Percentiles rank a stretch among this genome's conserved stretches.
phyloP scores from a whole-genome alignment of 163 green algal genomes.

The Picocystis sp. region DNA sequence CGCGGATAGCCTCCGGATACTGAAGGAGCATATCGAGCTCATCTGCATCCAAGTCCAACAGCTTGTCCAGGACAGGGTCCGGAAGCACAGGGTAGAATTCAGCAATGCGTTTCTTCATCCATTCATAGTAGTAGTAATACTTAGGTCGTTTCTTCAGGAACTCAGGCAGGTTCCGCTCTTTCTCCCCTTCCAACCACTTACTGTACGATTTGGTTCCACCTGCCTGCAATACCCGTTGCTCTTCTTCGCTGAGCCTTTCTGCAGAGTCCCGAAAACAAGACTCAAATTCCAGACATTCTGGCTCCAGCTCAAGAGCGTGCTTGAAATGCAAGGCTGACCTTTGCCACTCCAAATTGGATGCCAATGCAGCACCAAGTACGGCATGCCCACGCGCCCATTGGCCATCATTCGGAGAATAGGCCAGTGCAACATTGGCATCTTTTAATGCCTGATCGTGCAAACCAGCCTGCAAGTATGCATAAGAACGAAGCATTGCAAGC shows the following conservation, averaged over 20 bases:
- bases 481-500: too few species aligned
- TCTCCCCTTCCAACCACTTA: conserved; percentile 2
- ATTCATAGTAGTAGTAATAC: conserved; percentile 58
- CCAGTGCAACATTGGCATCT: not conserved
- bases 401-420: conserved; percentile 11
- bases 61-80: conserved; percentile 48
- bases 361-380: not conserved
- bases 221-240: too few species aligned
- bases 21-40: conserved; percentile 47
- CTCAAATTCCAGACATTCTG: too few species aligned
- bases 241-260: too few species aligned
- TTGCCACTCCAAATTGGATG: too few species aligned
- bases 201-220: too few species aligned
- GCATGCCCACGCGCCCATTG: conserved; percentile 12
- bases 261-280: too few species aligned
- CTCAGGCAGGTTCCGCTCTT: conserved; percentile 3
- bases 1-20: conserved; percentile 22
- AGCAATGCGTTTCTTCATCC: conserved; percentile 37
- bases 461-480: too few species aligned
- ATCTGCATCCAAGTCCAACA: conserved; percentile 39
- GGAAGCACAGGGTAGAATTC: conserved; percentile 24
- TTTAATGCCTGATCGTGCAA: too few species aligned
- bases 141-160: conserved; percentile 11
- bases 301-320: too few species aligned
- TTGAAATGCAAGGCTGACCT: too few species aligned